Evolutionary conservation across 768 basidiomycete genomes (phyloP), one percentile per base, ranked within the genome.

Genomic region (Sarcodon aspratus): DNA sequence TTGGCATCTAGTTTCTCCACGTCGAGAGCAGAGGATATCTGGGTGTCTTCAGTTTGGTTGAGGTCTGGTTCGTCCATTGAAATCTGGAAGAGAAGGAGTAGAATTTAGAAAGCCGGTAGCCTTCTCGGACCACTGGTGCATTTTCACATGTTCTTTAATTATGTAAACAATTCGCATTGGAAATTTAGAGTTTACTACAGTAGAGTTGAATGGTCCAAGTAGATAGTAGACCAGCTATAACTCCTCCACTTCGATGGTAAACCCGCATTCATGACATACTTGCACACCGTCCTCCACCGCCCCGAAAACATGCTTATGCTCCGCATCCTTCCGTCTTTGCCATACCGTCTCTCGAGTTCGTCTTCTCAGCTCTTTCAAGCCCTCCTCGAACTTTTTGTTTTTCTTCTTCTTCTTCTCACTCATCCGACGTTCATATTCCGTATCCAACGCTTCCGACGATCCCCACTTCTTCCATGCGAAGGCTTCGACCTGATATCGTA

Each of bases 391-490:
- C 61, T 99, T 98, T 63, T 82, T 90, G 56, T 87, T 87, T 71
- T 89, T 87, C 65, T 90, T 87, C 59, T 83, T 82, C 60, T 82
- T 86, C 72, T 93, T 95, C 59, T 88, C 89, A 17, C 71, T 73
- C 47, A 75, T 76, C 47, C 94, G 75, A 33, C 74, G 72, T 56
- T 87, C 83, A 63, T 82, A 98, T 60, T 97, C 95, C 6, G 73
- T 75, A 58, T 98, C 95, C 44, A 99, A 65, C 9, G 80, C 90
- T 62, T 96, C 93, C 8, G 89, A 75, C 1, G 91, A 88, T 0
- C 92, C 94, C 96, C 96, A 99, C 66, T 99, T 99, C 61, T 88
- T 83, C 85, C 85, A 96, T 5, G 96, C 95, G 65, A 94, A 97
- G 42, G 83, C 88, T 63, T 99, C 96, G 1, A 96, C 90, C 63